Evolutionary conservation across 306 rosid genomes (phyloP), one percentile per base, ranked within the genome.

Genomic region (Boehmeria nivea): DNA sequence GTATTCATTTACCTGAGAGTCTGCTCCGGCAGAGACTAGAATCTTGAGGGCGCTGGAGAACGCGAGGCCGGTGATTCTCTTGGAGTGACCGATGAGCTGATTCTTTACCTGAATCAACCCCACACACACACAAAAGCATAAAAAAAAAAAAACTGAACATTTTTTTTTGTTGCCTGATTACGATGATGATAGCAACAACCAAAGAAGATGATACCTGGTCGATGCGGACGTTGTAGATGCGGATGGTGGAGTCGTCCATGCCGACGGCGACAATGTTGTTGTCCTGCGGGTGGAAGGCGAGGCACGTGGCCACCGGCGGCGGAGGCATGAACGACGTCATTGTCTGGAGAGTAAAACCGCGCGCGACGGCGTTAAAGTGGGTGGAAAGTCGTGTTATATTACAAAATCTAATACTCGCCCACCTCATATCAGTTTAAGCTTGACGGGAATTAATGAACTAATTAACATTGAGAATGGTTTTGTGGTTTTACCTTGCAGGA

Each of bases 301-400:
- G 84, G 72, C 73, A 79, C 38, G 95, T 89, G 58, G 87, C 88
- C 23, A 81, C 95, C 57, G 94, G 97, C 14, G 97, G 95, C 0
- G 94, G 88, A 9, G 76, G 75, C 97, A 89, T 89, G 88, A 89
- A 86, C 31, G 81, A 76, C n/a, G 88, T 79, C 95, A 89, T 86
- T 2, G 79, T 83, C 95, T 89, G 86, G 3, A 40, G 6, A 26
- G 62, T 74, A 58, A 57, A 72, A 43, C 14, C 52, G 15, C 17
- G n/a, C n/a, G n/a, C n/a, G n/a, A n/a, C n/a, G n/a, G n/a, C n/a
- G n/a, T n/a, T n/a, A n/a, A n/a, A n/a, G n/a, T n/a, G n/a, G n/a
- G n/a, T n/a, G n/a, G n/a, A n/a, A n/a, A n/a, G n/a, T n/a, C n/a
- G n/a, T n/a, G n/a, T n/a, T n/a, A n/a, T n/a, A n/a, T n/a, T n/a